phyloP scores from a whole-genome alignment of 2,329 filamentous ascomycete genomes.

The Thelonectria rubi region DNA sequence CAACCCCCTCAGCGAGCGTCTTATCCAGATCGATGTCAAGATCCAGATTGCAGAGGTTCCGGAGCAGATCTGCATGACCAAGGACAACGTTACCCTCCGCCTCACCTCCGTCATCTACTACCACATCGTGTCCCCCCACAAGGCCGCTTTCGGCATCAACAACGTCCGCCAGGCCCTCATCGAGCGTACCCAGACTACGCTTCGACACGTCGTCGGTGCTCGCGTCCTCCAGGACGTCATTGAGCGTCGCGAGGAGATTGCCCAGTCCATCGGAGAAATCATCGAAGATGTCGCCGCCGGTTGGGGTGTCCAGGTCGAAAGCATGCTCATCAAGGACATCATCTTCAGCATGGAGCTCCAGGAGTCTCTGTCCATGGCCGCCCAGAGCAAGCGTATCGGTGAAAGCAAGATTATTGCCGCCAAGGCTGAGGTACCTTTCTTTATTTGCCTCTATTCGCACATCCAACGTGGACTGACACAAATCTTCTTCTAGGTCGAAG shows the following conservation, averaged over 20 bases:
- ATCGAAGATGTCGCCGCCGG: constrained; percentile 94
- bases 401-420: constrained; percentile 98
- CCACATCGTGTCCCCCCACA: constrained; percentile 94
- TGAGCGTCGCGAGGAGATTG: constrained; percentile 96
- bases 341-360: constrained; percentile 96
- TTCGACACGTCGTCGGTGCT: constrained; percentile 95
- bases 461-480: neutral
- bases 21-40: constrained; percentile 97
- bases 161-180: constrained; percentile 96
- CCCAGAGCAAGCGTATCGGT: constrained; percentile 97
- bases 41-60: constrained; percentile 98
- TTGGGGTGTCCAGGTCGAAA: constrained; percentile 97
- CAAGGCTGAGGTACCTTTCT: constrained; percentile 75
- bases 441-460: constrained; percentile 6
- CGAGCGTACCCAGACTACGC: constrained; percentile 96
- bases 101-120: constrained; percentile 99
- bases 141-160: constrained; percentile 94
- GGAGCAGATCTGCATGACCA: constrained; percentile 98
- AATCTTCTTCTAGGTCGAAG: constrained; percentile 70
- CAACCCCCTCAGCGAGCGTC: constrained; percentile 90
- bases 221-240: constrained; percentile 97
- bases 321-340: constrained; percentile 99
- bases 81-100: constrained; percentile 95
- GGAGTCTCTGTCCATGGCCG: constrained; percentile 96
- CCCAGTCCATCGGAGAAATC: constrained; percentile 93